Base-by-base conservation (phyloP, 768 basidiomycete genomes). In the Clavaria fumosa region DNA sequence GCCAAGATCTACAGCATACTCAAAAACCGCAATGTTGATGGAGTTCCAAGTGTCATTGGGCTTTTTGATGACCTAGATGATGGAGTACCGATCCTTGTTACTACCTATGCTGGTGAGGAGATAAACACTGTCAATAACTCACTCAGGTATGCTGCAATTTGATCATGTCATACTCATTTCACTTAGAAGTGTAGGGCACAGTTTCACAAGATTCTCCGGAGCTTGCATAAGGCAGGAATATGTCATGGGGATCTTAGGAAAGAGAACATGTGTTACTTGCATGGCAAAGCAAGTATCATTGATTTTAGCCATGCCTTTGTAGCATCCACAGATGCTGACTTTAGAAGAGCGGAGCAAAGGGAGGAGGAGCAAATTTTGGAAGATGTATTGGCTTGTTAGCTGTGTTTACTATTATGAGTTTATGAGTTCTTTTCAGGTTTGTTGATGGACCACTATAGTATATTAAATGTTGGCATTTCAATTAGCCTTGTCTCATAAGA, bases 51-150 rank as follows among this genome's bases (percentile, higher is more conserved):
- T 14, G 9, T 28, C 26, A 28, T 28, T 28, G 26, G 26, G 14
- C 26, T 28, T 9, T 28, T 28, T 28, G 26, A 28, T 28, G 26
- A 28, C 26, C 9, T 28, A 28, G 26, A 28, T 14, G 26, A 28
- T 28, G 9, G 14, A 28, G 26, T 28, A 9, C 26, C 26, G 14
- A 28, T 28, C 14, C 26, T 28, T 28, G n/a, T 37, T 37, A 24
- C 35, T 23, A 37, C 35, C 14, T 37, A 37, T 24, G 35, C 35
- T 18, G 35, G 35, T 24, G n/a, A 37, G 35, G 22, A 18, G 20
- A 37, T 37, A 37, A 22, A 18, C 22, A 21, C 21, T 4, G 35
- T 37, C 15, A 23, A 37, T 24, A 23, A 7, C 18, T 21, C 35
- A 7, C 35, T 37, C 23, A 37, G 26, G 35, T 37, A 24, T n/a